Evolutionary conservation across 1,139 yeast species (phyloP).

Genomic region (Kluyveromyces marxianus): DNA sequence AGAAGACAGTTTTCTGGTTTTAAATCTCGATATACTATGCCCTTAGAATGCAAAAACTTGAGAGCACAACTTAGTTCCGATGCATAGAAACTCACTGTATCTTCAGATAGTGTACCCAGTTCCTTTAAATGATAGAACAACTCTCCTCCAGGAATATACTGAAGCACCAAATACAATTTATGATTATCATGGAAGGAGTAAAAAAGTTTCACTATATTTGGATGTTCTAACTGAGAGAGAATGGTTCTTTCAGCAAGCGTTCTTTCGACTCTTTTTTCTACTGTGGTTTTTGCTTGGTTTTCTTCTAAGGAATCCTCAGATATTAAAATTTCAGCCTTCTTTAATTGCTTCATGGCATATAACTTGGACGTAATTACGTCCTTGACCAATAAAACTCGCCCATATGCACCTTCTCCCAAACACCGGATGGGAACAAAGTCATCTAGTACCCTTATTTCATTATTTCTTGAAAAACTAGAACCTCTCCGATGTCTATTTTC

Average conservation of each 20-base stretch:
- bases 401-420: constrained; percentile 88
- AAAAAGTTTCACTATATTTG: constrained; percentile 78
- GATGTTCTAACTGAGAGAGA: constrained; percentile 65
- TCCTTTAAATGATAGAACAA: constrained; percentile 71
- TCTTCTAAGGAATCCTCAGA: constrained; percentile 24
- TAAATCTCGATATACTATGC: constrained; percentile 84
- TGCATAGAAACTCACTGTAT: constrained; percentile 69
- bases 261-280: constrained; percentile 39
- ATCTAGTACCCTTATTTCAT: constrained; percentile 30
- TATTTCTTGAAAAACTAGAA: constrained; percentile 10
- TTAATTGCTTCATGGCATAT: constrained; percentile 85
- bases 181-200: constrained; percentile 85
- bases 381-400: constrained; percentile 75
- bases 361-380: constrained; percentile 58
- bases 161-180: constrained; percentile 71
- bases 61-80: constrained; percentile 84
- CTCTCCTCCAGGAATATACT: constrained; percentile 92
- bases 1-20: constrained; percentile 91
- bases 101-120: constrained; percentile 47
- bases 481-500: background rate
- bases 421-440: constrained; percentile 78
- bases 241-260: constrained; percentile 70
- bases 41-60: constrained; percentile 69
- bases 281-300: constrained; percentile 19
- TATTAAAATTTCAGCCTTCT: constrained; percentile 65